Percentiles rank a stretch among this genome's conserved stretches.
Conservation (phyloP, 768 basidiomycete genomes). For the Daedaleopsis nitida region DNA sequence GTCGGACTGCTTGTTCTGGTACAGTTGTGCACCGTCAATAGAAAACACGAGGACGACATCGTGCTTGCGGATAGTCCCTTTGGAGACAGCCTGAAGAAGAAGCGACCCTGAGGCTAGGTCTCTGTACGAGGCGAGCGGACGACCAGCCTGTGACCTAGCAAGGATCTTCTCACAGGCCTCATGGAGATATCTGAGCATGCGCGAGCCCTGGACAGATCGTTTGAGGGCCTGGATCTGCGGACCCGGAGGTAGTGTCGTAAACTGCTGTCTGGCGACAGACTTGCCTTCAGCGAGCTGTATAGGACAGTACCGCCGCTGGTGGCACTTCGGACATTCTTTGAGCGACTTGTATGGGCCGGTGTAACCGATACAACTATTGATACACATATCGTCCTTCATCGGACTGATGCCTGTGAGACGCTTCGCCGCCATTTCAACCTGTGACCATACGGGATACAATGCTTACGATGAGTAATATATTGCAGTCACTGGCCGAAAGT, state of each 20-base stretch:
- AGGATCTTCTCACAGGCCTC: not conserved
- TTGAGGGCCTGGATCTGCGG: conserved; percentile 45
- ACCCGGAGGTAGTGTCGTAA: conserved; percentile 41
- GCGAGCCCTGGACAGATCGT: conserved; percentile 23
- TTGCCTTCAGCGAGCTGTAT: not conserved
- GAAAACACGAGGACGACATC: conserved; percentile 30
- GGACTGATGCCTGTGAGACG: not conserved
- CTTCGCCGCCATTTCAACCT: not conserved
- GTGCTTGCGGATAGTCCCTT: conserved; percentile 20
- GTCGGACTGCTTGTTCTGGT: conserved; percentile 32
- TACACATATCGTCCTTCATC: not conserved
- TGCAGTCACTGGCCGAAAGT: not conserved
- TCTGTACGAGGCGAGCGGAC: not conserved
- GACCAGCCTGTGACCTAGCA: not conserved
- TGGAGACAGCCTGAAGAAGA: conserved; percentile 33
- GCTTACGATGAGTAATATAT: not conserved
- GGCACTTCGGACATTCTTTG: not conserved
- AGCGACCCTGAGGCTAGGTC: not conserved
- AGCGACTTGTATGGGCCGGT: not conserved
- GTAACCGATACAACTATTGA: conserved; percentile 1
- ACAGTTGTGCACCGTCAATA: conserved; percentile 32
- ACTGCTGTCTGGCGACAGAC: conserved; percentile 35
- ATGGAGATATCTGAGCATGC: not conserved
- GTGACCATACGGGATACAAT: not conserved
- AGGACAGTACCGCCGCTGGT: not conserved